phyloP scores from a whole-genome alignment of 495 filamentous ascomycete species.

The Trichoderma erinaceum region DNA sequence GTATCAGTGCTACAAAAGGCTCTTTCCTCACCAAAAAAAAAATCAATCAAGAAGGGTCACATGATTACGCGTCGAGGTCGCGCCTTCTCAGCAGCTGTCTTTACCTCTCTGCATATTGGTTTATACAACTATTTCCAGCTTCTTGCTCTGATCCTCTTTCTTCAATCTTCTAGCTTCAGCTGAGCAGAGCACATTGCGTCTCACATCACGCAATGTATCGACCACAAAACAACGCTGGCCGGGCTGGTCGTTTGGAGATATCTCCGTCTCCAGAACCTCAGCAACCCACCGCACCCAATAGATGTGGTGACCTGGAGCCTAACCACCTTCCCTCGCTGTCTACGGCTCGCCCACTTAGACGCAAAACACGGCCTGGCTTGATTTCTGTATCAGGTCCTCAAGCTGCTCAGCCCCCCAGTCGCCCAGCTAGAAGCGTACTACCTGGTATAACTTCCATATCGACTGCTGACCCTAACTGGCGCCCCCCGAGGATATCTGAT shows the following conservation, averaged over 20 bases:
- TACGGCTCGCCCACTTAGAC: too few species aligned
- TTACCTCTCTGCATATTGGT: too few species aligned
- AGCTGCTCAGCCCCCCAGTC: too few species aligned
- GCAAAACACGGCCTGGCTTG: too few species aligned
- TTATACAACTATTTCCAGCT: too few species aligned
- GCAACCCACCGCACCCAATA: neutral
- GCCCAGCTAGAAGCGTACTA: too few species aligned
- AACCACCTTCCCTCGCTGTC: too few species aligned
- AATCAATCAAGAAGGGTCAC: neutral
- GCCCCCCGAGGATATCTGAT: too few species aligned
- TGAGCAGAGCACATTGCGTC: neutral
- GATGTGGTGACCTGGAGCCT: neutral
- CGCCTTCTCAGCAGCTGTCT: neutral
- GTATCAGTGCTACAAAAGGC: too few species aligned
- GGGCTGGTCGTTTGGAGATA: neutral
- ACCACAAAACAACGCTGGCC: neutral
- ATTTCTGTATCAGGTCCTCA: too few species aligned
- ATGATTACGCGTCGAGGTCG: constrained; percentile 11
- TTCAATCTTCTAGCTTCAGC: neutral
- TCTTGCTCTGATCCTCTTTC: neutral
- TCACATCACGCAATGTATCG: neutral
- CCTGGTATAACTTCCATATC: neutral
- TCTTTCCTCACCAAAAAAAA: neutral
- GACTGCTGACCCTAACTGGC: neutral
- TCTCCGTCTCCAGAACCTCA: neutral